Evolutionary conservation across 306 rosid genomes (phyloP).

Genomic region (Lablab purpureus): DNA sequence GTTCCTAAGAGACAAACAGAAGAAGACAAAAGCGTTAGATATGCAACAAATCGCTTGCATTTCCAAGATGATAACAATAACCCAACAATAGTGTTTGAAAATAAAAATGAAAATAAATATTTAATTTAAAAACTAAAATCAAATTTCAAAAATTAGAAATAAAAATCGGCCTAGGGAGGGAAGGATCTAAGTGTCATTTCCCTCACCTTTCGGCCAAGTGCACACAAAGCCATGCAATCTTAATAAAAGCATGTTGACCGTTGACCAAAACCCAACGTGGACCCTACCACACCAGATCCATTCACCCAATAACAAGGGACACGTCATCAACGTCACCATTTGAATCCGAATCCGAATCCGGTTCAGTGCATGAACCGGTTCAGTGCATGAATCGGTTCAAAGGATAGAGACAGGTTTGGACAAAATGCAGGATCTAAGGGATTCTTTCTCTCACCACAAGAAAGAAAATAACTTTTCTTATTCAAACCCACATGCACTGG

Average conservation of each 20-base stretch:
- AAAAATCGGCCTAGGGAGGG: rapidly evolving
- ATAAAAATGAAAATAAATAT: neutral
- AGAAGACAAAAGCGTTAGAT: neutral
- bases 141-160: too few species aligned
- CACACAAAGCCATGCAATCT: neutral
- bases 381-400: too few species aligned
- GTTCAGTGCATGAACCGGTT: constrained; percentile 22
- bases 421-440: constrained; percentile 28
- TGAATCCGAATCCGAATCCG: neutral
- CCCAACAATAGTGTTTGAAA: neutral
- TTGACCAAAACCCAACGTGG: constrained; percentile 1
- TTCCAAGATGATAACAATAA: constrained; percentile 9
- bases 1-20: constrained; percentile 12
- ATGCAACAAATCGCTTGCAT: constrained; percentile 7
- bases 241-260: constrained; percentile 6
- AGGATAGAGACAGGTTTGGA: neutral
- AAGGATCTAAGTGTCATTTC: constrained; percentile 13
- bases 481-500: neutral
- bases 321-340: constrained; percentile 8
- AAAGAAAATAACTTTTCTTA: neutral
- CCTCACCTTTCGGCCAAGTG: neutral
- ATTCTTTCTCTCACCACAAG: neutral
- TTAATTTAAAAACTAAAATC: neutral
- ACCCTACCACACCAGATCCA: constrained; percentile 31
- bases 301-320: constrained; percentile 11